Conservation (phyloP, 2,329 filamentous ascomycete species). For the Colletotrichum camelliae region DNA sequence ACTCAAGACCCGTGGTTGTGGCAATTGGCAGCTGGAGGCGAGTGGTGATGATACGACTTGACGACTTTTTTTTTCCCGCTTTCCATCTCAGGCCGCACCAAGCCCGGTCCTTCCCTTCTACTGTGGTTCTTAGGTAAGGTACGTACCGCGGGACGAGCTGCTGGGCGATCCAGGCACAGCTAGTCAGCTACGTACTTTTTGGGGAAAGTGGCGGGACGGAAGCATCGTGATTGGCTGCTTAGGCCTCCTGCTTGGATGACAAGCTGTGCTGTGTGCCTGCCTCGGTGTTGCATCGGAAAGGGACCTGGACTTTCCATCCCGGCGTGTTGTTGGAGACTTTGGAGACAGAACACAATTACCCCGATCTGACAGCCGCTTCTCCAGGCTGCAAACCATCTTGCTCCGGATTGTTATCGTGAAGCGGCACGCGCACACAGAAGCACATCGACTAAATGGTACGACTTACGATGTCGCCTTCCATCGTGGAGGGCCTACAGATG, state of each 20-base stretch:
- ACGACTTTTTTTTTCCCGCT: conserved; percentile 14
- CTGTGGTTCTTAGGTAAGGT: conserved; percentile 10
- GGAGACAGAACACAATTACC: background rate
- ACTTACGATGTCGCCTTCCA: conserved; percentile 75
- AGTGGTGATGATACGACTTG: background rate
- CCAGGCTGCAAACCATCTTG: too few relatives aligned
- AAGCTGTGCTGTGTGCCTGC: background rate
- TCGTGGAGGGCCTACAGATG: conserved; percentile 65
- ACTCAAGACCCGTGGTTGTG: background rate
- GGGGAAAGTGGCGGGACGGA: background rate
- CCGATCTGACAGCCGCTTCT: background rate
- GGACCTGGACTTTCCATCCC: background rate
- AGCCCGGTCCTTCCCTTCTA: background rate
- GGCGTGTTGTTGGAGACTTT: background rate
- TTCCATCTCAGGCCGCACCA: background rate
- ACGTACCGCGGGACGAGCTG: background rate
- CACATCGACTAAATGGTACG: conserved; percentile 65
- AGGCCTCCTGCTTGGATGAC: background rate
- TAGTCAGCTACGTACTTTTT: background rate
- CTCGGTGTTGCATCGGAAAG: background rate
- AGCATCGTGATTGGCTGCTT: background rate
- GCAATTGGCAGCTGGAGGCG: conserved; percentile 11
- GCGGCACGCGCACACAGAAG: background rate
- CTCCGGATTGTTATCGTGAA: background rate
- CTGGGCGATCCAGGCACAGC: background rate